Evolutionary conservation across 2,329 filamentous ascomycete species (phyloP).

Genomic region (Boeremia lycopersici): DNA sequence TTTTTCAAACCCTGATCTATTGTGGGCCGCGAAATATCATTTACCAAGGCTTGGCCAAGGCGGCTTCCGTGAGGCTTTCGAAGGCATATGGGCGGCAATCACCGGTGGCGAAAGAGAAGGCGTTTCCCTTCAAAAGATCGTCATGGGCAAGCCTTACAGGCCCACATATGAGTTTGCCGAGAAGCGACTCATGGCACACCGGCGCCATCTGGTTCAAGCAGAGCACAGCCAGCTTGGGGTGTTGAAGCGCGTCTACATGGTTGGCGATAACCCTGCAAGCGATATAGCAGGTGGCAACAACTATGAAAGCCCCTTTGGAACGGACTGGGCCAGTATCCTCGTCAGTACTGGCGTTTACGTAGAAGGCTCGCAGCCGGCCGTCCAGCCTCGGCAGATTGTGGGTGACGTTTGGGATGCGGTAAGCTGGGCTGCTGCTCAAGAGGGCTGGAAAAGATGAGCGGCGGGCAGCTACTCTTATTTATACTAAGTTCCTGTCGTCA

Average conservation of each 20-base stretch:
- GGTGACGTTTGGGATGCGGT: slow-evolving; percentile 80
- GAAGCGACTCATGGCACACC: slow-evolving; percentile 68
- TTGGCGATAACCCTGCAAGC: slow-evolving; percentile 76
- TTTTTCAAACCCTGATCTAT: slow-evolving; percentile 88
- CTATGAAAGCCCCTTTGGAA: slow-evolving; percentile 69
- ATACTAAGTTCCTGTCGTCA: not conserved
- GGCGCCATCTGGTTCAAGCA: slow-evolving; percentile 55
- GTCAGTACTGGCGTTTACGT: slow-evolving; percentile 81
- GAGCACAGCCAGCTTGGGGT: slow-evolving; percentile 43
- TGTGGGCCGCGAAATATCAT: slow-evolving; percentile 86
- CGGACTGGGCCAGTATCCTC: slow-evolving; percentile 77
- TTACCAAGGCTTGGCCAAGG: slow-evolving; percentile 89
- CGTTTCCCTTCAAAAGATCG: slow-evolving; percentile 63
- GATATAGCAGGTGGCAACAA: slow-evolving; percentile 88
- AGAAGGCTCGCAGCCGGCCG: slow-evolving; percentile 60
- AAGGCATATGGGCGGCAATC: slow-evolving; percentile 76
- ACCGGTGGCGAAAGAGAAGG: slow-evolving; percentile 64
- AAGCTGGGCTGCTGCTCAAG: slow-evolving; percentile 69
- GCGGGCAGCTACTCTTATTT: not conserved
- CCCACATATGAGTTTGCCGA: slow-evolving; percentile 86
- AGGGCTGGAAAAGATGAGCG: slow-evolving; percentile 47
- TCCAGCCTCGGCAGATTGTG: slow-evolving; percentile 68
- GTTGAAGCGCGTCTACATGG: slow-evolving; percentile 86
- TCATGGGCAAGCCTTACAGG: slow-evolving; percentile 82
- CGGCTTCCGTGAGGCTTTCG: slow-evolving; percentile 81